Conservation (phyloP, 2,329 filamentous ascomycete species). For the Aspergillus thermomutatus region DNA sequence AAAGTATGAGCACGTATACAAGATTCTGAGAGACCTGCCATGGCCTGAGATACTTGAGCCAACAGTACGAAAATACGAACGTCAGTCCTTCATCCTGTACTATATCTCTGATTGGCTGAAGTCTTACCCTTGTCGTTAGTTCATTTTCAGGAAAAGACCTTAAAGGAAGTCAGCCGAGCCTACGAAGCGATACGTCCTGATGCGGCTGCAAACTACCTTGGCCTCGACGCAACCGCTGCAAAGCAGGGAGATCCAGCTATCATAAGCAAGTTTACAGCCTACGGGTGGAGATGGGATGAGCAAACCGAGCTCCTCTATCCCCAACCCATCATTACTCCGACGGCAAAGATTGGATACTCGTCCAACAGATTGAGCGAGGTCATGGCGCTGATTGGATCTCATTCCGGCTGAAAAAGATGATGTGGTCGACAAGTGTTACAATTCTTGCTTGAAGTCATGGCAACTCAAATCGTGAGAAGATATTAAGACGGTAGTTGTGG, state of each 20-base stretch:
- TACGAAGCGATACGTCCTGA: slow-evolving; percentile 39
- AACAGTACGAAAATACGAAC: slow-evolving; percentile 33
- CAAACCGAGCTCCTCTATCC: slow-evolving; percentile 33
- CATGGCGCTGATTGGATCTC: slow-evolving; percentile 31
- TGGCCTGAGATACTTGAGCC: slow-evolving; percentile 34
- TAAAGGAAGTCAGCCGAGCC: slow-evolving; percentile 36
- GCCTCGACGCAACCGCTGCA: slow-evolving; percentile 27
- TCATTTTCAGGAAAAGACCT: slow-evolving; percentile 38
- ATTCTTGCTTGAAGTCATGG: neutral
- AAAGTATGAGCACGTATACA: slow-evolving; percentile 35
- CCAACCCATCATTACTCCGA: slow-evolving; percentile 22
- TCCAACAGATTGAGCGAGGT: slow-evolving; percentile 30
- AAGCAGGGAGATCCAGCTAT: slow-evolving; percentile 25
- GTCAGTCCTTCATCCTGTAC: slow-evolving; percentile 21
- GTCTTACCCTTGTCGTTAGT: slow-evolving; percentile 17
- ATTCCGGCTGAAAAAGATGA: slow-evolving; percentile 19
- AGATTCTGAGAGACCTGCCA: slow-evolving; percentile 28
- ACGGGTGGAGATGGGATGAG: slow-evolving; percentile 39
- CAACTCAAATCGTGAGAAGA: neutral
- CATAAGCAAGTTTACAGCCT: slow-evolving; percentile 31
- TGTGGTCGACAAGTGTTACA: neutral
- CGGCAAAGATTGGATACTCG: slow-evolving; percentile 10
- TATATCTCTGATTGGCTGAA: too few relatives aligned
- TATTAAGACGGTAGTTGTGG: neutral
- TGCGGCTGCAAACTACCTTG: slow-evolving; percentile 35